Evolutionary conservation across 495 filamentous ascomycete species (phyloP).

Genomic region (Achaetomiella virescens): DNA sequence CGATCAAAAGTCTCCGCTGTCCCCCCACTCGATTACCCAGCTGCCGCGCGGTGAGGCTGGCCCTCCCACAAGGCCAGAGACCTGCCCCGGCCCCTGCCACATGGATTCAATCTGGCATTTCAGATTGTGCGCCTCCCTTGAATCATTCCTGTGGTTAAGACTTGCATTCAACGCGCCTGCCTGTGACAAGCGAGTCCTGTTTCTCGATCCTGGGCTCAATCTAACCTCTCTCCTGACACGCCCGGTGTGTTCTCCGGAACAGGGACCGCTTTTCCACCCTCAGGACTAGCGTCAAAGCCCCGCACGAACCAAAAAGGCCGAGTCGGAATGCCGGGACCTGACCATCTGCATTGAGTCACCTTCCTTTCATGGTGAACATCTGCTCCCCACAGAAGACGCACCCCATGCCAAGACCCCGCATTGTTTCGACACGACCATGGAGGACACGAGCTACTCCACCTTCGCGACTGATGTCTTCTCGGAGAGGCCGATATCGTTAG

Average conservation of each 20-base stretch:
- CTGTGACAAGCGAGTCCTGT: conserved; percentile 9
- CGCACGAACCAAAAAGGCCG: conserved; percentile 2
- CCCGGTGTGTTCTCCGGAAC: conserved; percentile 23
- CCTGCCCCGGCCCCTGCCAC: conserved; percentile 7
- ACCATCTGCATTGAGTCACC: conserved; percentile 19
- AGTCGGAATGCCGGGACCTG: conserved; percentile 15
- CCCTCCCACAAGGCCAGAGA: conserved; percentile 1
- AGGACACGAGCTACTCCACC: conserved; percentile 1
- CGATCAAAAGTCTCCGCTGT: conserved; percentile 27
- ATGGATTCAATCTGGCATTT: conserved; percentile 22
- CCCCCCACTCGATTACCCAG: conserved; percentile 12
- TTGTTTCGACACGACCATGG: conserved; percentile 18
- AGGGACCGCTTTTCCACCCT: conserved; percentile 32
- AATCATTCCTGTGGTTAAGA: conserved; percentile 5
- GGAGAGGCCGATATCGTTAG: conserved; percentile 4
- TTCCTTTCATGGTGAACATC: conserved; percentile 25
- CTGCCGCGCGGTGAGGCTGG: conserved; percentile 10
- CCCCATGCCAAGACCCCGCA: conserved; percentile 27
- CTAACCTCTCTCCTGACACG: conserved; percentile 22
- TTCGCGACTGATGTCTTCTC: neutral
- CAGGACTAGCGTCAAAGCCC: neutral
- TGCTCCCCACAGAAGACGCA: conserved; percentile 11
- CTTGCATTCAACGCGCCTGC: conserved; percentile 6
- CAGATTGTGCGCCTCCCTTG: conserved; percentile 18
- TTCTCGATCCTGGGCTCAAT: conserved; percentile 26